These are phyloP conservation scores for Arthrobotrys pseudoclavata DNA, from an alignment of 2,329 filamentous ascomycete species.

Conservation along the genomic window DNA sequence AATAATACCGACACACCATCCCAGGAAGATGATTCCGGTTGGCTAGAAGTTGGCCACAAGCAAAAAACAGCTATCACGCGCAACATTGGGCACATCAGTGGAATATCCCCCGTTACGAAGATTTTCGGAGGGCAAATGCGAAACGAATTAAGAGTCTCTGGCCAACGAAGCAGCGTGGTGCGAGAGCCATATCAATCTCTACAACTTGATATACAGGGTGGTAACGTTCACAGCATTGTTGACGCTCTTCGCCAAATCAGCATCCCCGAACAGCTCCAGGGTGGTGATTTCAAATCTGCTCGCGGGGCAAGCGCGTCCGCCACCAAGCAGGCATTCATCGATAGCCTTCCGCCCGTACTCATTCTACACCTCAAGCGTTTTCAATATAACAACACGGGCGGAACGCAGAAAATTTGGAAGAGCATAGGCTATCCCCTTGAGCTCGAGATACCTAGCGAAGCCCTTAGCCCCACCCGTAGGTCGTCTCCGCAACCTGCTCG, in stretches of 20 bases:
- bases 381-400: slow-evolving; percentile 88
- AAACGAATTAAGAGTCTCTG: slow-evolving; percentile 88
- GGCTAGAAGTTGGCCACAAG: slow-evolving; percentile 93
- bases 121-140: slow-evolving; percentile 94
- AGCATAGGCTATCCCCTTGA: slow-evolving; percentile 95
- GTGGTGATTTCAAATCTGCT: slow-evolving; percentile 82
- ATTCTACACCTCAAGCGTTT: slow-evolving; percentile 98
- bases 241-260: slow-evolving; percentile 90
- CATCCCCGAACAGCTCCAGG: slow-evolving; percentile 82
- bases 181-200: slow-evolving; percentile 93
- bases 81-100: slow-evolving; percentile 69
- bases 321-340: slow-evolving; percentile 95
- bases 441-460: slow-evolving; percentile 91
- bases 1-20: slow-evolving; percentile 65
- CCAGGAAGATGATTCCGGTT: slow-evolving; percentile 74
- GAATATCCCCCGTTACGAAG: slow-evolving; percentile 86
- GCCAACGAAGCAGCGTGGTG: slow-evolving; percentile 90
- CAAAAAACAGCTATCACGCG: slow-evolving; percentile 89
- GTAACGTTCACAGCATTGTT: slow-evolving; percentile 88
- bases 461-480: slow-evolving; percentile 82
- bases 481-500: slow-evolving; percentile 75
- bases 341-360: slow-evolving; percentile 88
- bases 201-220: slow-evolving; percentile 91
- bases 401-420: slow-evolving; percentile 98
- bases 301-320: slow-evolving; percentile 82